Percentiles rank a stretch among this genome's conserved stretches.
Evolutionary conservation across 1,284 basidiomycete genomes (phyloP).

Genomic region (Tilletia indica): DNA sequence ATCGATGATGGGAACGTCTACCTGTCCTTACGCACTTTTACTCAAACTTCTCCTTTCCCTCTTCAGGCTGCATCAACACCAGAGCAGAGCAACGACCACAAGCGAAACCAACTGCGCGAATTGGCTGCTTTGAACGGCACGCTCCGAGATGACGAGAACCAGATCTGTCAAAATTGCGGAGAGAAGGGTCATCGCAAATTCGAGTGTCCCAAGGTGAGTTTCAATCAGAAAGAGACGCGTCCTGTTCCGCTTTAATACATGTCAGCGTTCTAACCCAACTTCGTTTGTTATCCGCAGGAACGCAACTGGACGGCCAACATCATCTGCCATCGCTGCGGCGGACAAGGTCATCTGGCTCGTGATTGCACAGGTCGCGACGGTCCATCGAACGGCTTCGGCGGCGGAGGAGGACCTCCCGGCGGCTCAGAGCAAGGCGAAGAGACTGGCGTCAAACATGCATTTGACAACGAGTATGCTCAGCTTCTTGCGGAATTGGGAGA

Average conservation of each 20-base stretch:
- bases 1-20: neutral
- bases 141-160: constrained; percentile 97
- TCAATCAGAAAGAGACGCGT: no score
- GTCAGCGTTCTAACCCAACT: no score
- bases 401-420: constrained; percentile 55
- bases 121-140: constrained; percentile 97
- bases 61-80: constrained; percentile 90
- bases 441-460: constrained; percentile 58
- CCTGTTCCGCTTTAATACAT: no score
- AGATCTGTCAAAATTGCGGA: constrained; percentile 97
- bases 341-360: constrained; percentile 52
- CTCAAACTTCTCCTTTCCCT: neutral
- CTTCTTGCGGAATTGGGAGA: constrained; percentile 98
- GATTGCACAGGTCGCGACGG: constrained; percentile 67
- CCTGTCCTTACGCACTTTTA: neutral
- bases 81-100: constrained; percentile 99
- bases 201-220: constrained; percentile 44
- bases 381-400: constrained; percentile 57
- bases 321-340: constrained; percentile 53
- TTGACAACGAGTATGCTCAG: constrained; percentile 95
- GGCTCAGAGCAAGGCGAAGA: constrained; percentile 51
- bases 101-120: constrained; percentile 96
- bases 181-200: constrained; percentile 67
- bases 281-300: constrained; percentile 32
- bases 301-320: constrained; percentile 53